Conservation (phyloP, 495 filamentous ascomycete genomes). For the Penicillium subrubescens region DNA sequence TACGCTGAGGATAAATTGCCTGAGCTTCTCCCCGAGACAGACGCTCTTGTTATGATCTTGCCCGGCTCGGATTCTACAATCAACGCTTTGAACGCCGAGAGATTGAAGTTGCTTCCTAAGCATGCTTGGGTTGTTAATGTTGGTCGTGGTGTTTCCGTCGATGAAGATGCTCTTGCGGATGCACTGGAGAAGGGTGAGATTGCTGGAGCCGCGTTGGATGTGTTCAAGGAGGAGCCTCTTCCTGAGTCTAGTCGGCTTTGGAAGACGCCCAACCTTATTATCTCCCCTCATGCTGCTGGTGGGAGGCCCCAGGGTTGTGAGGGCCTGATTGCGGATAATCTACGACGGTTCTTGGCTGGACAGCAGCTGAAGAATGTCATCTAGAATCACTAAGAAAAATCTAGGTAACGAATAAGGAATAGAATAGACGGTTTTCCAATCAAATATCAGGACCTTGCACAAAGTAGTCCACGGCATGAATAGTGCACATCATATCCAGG, state of each 20-base stretch:
- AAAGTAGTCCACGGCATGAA: no score
- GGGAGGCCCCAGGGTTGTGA: constrained; percentile 55
- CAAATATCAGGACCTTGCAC: no score
- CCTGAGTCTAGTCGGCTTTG: constrained; percentile 50
- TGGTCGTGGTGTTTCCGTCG: constrained; percentile 66
- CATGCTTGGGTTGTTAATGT: constrained; percentile 70
- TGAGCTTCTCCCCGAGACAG: constrained; percentile 27
- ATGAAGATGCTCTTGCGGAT: constrained; percentile 66
- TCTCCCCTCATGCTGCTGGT: constrained; percentile 71
- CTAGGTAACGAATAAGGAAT: background rate
- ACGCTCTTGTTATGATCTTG: constrained; percentile 36
- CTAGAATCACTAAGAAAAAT: background rate
- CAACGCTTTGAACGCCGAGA: constrained; percentile 29
- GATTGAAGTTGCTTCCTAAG: constrained; percentile 44
- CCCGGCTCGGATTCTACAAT: constrained; percentile 29
- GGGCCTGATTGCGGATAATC: constrained; percentile 56
- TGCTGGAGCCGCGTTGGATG: constrained; percentile 62
- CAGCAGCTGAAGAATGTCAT: constrained; percentile 52
- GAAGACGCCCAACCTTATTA: constrained; percentile 53
- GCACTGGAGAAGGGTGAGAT: constrained; percentile 59
- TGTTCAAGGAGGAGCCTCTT: constrained; percentile 61
- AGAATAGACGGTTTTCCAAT: background rate
- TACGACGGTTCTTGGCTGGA: constrained; percentile 52
- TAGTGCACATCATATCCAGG: no score
- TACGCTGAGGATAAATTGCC: constrained; percentile 38